Conservation (phyloP, 2,329 filamentous ascomycete species). For the Aspergillus brunneoviolaceus region DNA sequence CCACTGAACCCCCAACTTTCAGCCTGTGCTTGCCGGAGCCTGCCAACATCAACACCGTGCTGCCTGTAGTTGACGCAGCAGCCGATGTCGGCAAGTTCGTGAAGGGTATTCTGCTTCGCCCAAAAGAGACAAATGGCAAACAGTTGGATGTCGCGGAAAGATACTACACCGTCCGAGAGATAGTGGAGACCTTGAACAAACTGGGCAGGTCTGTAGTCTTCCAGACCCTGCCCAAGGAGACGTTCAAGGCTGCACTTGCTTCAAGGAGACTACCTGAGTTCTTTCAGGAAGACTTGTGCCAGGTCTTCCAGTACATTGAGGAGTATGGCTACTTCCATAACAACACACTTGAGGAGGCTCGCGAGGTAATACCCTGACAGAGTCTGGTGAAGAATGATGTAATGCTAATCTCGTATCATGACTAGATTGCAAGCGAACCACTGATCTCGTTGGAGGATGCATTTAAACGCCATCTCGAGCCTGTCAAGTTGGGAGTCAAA, state of each 20-base stretch:
- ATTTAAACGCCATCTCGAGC: no score
- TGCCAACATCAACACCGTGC: not conserved
- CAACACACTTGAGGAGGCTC: conserved; percentile 13
- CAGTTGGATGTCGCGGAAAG: conserved; percentile 45
- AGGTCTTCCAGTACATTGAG: conserved; percentile 53
- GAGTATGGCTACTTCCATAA: conserved; percentile 55
- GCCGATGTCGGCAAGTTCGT: conserved; percentile 20
- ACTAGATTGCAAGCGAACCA: no score
- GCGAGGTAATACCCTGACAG: not conserved
- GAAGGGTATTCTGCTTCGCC: conserved; percentile 33
- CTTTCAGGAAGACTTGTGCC: conserved; percentile 49
- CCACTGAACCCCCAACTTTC: not conserved
- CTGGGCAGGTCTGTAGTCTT: conserved; percentile 34
- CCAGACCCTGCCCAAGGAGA: not conserved
- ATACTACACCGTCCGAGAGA: conserved; percentile 43
- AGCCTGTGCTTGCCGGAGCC: conserved; percentile 1
- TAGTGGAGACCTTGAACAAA: conserved; percentile 44
- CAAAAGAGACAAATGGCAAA: conserved; percentile 44
- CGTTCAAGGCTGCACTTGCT: conserved; percentile 42
- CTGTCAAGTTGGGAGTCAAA: no score
- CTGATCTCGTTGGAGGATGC: no score
- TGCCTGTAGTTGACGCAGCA: conserved; percentile 15
- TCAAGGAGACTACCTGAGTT: conserved; percentile 40
- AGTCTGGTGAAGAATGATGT: no score
- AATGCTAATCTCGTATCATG: no score